Percentiles rank a stretch among this genome's conserved stretches.
phyloP scores from a whole-genome alignment of 2,329 filamentous ascomycete species.

The Colletotrichum navitas region DNA sequence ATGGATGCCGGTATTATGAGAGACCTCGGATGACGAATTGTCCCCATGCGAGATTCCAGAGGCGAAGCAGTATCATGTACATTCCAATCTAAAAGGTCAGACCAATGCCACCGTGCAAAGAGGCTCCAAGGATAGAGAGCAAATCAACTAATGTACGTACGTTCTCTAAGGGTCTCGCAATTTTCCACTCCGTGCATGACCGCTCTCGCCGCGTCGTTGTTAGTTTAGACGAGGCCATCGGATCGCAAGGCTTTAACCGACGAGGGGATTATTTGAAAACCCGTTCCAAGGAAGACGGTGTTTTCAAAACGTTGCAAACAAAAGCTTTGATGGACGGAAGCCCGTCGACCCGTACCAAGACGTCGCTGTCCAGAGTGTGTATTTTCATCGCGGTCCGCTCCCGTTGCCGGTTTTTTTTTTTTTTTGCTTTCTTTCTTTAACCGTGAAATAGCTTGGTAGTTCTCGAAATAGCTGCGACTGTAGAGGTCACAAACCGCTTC shows the following conservation, averaged over 20 bases:
- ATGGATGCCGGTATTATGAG: too few relatives aligned
- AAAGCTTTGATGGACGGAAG: not conserved
- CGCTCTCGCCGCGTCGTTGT: too few relatives aligned
- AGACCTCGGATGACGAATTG: not conserved
- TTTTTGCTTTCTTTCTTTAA: too few relatives aligned
- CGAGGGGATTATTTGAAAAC: not conserved
- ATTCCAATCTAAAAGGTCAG: not conserved
- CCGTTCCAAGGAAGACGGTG: not conserved
- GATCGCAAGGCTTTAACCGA: not conserved
- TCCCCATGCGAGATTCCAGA: not conserved
- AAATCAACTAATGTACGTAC: too few relatives aligned
- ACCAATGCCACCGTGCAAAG: not conserved
- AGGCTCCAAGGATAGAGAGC: not conserved
- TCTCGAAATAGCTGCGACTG: slow-evolving; percentile 36
- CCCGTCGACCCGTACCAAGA: not conserved
- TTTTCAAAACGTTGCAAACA: not conserved
- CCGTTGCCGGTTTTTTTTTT: not conserved
- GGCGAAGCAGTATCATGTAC: not conserved
- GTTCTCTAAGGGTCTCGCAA: too few relatives aligned
- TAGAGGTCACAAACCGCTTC: slow-evolving; percentile 4
- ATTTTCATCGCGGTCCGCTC: not conserved
- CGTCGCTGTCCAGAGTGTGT: not conserved
- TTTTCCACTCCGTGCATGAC: too few relatives aligned
- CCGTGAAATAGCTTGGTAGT: too few relatives aligned
- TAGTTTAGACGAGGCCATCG: not conserved